phyloP scores from a whole-genome alignment of 176 grass and related monocot species.

The Tillandsia leiboldiana region DNA sequence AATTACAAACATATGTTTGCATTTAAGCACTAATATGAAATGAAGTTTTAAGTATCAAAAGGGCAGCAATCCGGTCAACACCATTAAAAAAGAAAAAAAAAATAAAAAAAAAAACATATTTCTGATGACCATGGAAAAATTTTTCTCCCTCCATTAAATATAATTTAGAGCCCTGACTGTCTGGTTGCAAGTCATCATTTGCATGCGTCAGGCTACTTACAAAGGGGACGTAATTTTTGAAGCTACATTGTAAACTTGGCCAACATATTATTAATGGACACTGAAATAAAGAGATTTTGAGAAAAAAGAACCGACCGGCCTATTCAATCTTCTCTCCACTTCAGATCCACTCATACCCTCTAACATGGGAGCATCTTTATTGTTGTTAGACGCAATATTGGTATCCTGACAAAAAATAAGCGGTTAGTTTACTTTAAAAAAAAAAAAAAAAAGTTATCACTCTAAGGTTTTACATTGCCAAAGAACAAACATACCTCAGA shows the following conservation, averaged over 20 bases:
- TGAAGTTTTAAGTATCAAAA: background rate
- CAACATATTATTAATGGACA: background rate
- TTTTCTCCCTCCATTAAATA: too few species aligned
- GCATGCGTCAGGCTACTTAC: background rate
- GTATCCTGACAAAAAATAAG: constrained; percentile 40
- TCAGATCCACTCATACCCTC: constrained; percentile 82
- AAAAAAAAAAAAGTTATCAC: background rate
- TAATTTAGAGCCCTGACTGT: too few species aligned
- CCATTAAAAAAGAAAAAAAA: background rate
- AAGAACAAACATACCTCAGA: constrained; percentile 45
- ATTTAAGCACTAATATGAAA: background rate
- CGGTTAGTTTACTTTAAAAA: constrained; percentile 17
- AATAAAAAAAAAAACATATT: background rate
- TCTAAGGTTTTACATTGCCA: background rate
- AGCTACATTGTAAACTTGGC: background rate
- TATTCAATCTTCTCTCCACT: constrained; percentile 59
- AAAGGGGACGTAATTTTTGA: background rate
- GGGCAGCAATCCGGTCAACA: background rate
- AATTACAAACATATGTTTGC: background rate
- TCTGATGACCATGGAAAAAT: too few species aligned
- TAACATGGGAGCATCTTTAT: constrained; percentile 51
- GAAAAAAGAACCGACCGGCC: constrained; percentile 24
- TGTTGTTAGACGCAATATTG: constrained; percentile 40
- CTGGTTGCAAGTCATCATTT: too few species aligned
- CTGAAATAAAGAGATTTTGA: background rate